Conservation (phyloP, 768 basidiomycete species). For the Butyriboletus loyo region DNA sequence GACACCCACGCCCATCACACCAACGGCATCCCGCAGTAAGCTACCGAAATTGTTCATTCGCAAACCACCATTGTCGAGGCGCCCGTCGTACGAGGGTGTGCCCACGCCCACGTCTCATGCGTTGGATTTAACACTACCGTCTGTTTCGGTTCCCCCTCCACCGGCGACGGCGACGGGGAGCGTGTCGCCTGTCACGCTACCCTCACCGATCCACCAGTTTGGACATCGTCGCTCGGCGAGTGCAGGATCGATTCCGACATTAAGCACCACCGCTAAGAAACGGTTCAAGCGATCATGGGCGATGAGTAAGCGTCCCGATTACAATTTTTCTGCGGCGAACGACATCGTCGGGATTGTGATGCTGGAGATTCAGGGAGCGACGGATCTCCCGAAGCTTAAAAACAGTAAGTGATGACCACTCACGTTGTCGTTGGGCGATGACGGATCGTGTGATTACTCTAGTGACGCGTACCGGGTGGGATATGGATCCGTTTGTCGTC, state of each 20-base stretch:
- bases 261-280: constrained; percentile 26
- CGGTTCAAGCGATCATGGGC: constrained; percentile 42
- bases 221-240: constrained; percentile 32
- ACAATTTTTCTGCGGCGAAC: constrained; percentile 64
- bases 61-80: constrained; percentile 30
- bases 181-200: constrained; percentile 11
- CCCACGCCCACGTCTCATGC: constrained; percentile 1
- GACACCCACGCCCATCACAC: constrained; percentile 26
- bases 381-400: constrained; percentile 78
- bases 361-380: constrained; percentile 83
- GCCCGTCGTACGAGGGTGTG: constrained; percentile 28
- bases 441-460: neutral
- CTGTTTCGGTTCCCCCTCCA: constrained; percentile 15
- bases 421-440: neutral
- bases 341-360: constrained; percentile 95
- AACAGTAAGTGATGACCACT: constrained; percentile 61
- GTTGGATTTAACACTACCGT: constrained; percentile 3
- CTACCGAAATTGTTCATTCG: constrained; percentile 36
- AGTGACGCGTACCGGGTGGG: constrained; percentile 88
- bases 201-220: constrained; percentile 24
- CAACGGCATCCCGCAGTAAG: constrained; percentile 27
- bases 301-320: constrained; percentile 39
- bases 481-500: constrained; percentile 98
- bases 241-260: constrained; percentile 27
- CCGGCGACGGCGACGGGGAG: constrained; percentile 8